Evolutionary conservation across 306 rosid species (phyloP), one percentile per base, ranked within the genome.

Genomic region (Vigna mungo): DNA sequence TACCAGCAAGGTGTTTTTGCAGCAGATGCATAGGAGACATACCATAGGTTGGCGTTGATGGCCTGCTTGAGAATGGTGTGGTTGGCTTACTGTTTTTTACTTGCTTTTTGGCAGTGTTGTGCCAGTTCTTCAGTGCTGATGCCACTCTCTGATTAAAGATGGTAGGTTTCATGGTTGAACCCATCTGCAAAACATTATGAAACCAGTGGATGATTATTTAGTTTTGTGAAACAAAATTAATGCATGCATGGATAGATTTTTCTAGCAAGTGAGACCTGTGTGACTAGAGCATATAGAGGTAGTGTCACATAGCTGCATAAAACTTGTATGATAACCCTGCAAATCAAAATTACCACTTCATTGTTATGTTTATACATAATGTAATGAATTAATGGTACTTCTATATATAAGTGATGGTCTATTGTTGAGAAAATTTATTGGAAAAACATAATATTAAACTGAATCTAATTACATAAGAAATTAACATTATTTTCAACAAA

Each of bases 261-360:
- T 27, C 15, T 1, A 30, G 6, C 21, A 68, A 74, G 44, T 85
- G 20, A 30, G 23, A 91, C 98, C 90, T 91, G 98, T 52, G 97
- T 94, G 8, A 94, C 98, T 55, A 94, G 83, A 67, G 97, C 98
- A 74, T 94, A 94, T 60, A 92, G 95, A 56, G 98, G 98, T 66
- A 94, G 71, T 43, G 97, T 94, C 78, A 83, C 92, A 67, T 94
- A 94, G 65, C 97, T 94, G 87, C 97, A 92, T 2, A 94, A 48
- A 81, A 92, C 16, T 73, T 92, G 96, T 60, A 86, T 59, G 58
- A 89, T n/a, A 60, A 90, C 81, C 90, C 97, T 94, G 92, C 8
- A 89, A 60, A 62, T 62, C n/a, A 71, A 85, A 78, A 72, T 78
- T 54, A 59, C 5, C 49, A 27, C 16, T 59, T 46, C 21, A 58